Conservation (phyloP, 495 filamentous ascomycete genomes). For the Penicillium argentinense region DNA sequence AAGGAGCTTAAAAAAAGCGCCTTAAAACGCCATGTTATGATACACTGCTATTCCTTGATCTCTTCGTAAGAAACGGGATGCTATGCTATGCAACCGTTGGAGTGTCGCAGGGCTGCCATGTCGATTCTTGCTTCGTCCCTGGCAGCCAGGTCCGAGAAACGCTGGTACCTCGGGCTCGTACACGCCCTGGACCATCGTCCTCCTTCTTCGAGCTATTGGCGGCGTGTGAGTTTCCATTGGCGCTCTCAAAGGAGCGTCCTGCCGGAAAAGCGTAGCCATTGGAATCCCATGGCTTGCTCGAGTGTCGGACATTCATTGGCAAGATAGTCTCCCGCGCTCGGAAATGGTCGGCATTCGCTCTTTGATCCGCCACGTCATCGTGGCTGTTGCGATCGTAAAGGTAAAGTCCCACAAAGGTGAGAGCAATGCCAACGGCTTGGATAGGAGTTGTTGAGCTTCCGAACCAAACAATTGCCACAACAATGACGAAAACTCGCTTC, state of each 20-base stretch:
- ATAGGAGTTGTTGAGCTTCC: slow-evolving; percentile 78
- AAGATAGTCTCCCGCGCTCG: slow-evolving; percentile 65
- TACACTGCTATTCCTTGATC: slow-evolving; percentile 8
- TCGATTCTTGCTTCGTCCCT: slow-evolving; percentile 78
- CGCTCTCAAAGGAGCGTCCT: slow-evolving; percentile 24
- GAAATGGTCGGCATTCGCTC: slow-evolving; percentile 55
- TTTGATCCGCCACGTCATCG: slow-evolving; percentile 77
- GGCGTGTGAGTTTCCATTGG: slow-evolving; percentile 27
- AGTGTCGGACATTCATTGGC: slow-evolving; percentile 56
- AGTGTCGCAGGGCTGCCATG: slow-evolving; percentile 64
- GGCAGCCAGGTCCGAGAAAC: slow-evolving; percentile 62
- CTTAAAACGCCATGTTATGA: too few relatives aligned
- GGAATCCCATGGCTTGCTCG: slow-evolving; percentile 38
- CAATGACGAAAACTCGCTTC: slow-evolving; percentile 96
- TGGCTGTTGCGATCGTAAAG: slow-evolving; percentile 93
- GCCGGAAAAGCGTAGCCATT: slow-evolving; percentile 43
- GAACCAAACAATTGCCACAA: slow-evolving; percentile 95
- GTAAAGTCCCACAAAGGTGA: slow-evolving; percentile 92
- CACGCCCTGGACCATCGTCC: slow-evolving; percentile 51
- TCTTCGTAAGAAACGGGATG: neutral
- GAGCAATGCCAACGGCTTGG: slow-evolving; percentile 79
- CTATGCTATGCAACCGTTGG: slow-evolving; percentile 16
- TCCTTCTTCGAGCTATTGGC: slow-evolving; percentile 58
- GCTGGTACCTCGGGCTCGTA: slow-evolving; percentile 56
- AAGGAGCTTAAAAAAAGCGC: too few relatives aligned